phyloP scores from a whole-genome alignment of 106 monocot genomes.

The Allium sativum region DNA sequence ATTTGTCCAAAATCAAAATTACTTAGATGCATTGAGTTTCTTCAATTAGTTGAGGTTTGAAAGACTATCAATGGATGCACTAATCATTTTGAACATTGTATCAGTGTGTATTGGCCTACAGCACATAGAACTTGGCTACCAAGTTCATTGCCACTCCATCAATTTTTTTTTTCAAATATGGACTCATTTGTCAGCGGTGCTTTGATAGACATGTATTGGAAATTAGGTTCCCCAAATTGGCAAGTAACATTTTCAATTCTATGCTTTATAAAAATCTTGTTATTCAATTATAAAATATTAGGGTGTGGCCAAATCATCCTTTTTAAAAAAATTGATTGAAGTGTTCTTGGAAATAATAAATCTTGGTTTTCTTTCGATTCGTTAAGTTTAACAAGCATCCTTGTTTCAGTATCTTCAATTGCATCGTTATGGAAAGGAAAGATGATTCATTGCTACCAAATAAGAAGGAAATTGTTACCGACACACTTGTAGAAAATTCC shows the following conservation, averaged over 20 bases:
- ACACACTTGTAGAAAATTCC: constrained; percentile 25
- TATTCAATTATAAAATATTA: constrained; percentile 36
- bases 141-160: constrained; percentile 23
- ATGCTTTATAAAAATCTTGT: constrained; percentile 23
- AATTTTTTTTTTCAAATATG: constrained; percentile 12
- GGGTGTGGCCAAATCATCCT: constrained; percentile 21
- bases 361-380: constrained; percentile 27
- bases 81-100: constrained; percentile 17
- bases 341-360: constrained; percentile 18
- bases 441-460: constrained; percentile 42
- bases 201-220: constrained; percentile 39
- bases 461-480: constrained; percentile 30
- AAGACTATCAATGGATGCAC: constrained; percentile 20
- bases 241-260: constrained; percentile 8
- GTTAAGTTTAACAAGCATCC: constrained; percentile 31
- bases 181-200: constrained; percentile 30
- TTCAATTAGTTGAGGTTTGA: constrained; percentile 18
- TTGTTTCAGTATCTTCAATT: constrained; percentile 22
- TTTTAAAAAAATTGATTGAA: constrained; percentile 10
- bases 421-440: constrained; percentile 31
- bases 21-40: constrained; percentile 11
- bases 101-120: constrained; percentile 14
- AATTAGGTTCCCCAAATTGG: constrained; percentile 12
- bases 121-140: constrained; percentile 13
- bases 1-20: constrained; percentile 20